Conservation (phyloP, 441 rosid genomes). For the Populus tomentosa region DNA sequence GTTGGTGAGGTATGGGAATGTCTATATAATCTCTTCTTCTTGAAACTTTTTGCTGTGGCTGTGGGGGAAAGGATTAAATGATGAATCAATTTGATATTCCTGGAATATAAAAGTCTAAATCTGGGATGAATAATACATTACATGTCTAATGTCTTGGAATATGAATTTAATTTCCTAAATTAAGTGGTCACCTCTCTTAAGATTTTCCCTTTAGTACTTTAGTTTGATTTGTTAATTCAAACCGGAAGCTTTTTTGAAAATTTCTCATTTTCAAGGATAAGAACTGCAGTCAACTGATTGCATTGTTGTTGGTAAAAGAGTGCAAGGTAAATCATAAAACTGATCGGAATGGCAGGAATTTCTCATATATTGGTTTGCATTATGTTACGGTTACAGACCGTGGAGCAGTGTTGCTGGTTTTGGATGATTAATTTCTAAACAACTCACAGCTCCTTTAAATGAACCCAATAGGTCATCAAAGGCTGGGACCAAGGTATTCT, state of each 20-base stretch:
- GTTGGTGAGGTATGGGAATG: conserved; percentile 65
- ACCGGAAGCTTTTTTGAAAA: background rate
- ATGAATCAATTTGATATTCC: background rate
- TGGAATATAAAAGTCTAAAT: background rate
- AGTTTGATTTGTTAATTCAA: background rate
- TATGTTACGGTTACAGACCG: background rate
- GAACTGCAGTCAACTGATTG: background rate
- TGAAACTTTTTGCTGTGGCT: background rate
- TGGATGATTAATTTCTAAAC: background rate
- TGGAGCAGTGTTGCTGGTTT: background rate
- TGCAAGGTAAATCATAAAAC: background rate
- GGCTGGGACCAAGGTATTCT: conserved; percentile 93
- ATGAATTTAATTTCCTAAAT: background rate
- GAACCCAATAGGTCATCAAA: conserved; percentile 55
- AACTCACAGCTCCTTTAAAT: background rate
- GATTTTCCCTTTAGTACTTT: background rate
- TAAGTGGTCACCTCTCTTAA: background rate
- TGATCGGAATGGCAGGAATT: background rate
- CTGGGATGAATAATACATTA: background rate
- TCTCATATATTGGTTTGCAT: background rate
- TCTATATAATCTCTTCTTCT: background rate
- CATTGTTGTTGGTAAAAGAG: background rate
- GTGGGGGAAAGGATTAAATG: background rate
- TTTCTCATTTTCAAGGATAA: background rate
- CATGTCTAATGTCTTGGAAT: background rate